Conservation (phyloP, 768 basidiomycete genomes). For the Galerina sulciceps region DNA sequence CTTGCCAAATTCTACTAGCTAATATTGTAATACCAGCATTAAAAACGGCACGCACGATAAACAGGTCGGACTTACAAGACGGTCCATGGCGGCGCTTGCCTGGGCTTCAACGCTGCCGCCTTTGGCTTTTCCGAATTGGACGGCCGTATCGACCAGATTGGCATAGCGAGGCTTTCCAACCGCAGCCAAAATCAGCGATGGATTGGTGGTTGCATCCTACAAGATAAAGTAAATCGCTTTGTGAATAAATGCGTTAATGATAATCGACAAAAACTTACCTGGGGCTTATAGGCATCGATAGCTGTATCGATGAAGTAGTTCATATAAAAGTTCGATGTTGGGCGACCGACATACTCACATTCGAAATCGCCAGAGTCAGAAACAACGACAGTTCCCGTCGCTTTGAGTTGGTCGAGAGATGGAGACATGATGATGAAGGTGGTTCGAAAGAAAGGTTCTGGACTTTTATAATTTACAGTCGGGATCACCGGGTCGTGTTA, state of each 20-base stretch:
- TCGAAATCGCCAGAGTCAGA: constrained; percentile 98
- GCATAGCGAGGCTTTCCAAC: constrained; percentile 89
- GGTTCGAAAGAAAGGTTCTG: constrained; percentile 17
- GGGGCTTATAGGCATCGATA: constrained; percentile 96
- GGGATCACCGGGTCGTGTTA: constrained; percentile 9
- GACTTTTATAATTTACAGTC: constrained; percentile 7
- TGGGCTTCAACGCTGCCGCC: constrained; percentile 79
- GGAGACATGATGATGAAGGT: constrained; percentile 70
- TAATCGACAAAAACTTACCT: constrained; percentile 43
- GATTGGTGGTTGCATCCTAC: constrained; percentile 73
- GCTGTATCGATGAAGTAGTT: constrained; percentile 48
- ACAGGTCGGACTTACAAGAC: constrained; percentile 63
- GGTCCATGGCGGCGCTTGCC: constrained; percentile 81
- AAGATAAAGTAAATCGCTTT: not conserved
- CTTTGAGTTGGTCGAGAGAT: constrained; percentile 84
- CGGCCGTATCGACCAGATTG: constrained; percentile 76
- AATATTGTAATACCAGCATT: constrained; percentile 1
- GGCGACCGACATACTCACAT: constrained; percentile 45
- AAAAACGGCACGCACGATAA: not conserved
- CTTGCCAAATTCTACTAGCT: constrained; percentile 98
- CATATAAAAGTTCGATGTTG: not conserved
- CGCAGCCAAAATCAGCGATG: constrained; percentile 91
- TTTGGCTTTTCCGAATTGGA: constrained; percentile 78
- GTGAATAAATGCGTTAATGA: not conserved
- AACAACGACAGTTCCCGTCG: constrained; percentile 94